phyloP scores from a whole-genome alignment of 1,139 yeast species.

The Yamadazyma aaseri region DNA sequence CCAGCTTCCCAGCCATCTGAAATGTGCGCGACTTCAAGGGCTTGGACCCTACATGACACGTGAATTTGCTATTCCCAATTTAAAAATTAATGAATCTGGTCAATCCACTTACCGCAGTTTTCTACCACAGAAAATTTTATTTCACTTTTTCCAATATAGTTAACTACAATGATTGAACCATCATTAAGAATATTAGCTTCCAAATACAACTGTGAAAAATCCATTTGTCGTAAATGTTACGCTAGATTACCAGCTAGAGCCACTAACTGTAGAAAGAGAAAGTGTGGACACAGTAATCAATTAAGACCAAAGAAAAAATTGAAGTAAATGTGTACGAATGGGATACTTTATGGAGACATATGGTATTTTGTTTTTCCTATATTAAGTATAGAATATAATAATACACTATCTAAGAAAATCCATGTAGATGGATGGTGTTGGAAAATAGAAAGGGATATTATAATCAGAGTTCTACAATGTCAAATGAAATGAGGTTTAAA shows the following conservation, averaged over 20 bases:
- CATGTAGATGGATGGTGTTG: neutral
- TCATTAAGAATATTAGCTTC: constrained; percentile 98
- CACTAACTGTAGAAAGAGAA: constrained; percentile 99
- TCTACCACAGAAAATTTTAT: constrained; percentile 7
- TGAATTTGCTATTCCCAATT: no score
- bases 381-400: neutral
- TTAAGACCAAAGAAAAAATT: constrained; percentile 99
- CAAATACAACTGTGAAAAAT: constrained; percentile 99
- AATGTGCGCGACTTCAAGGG: no score
- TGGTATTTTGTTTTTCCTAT: neutral
- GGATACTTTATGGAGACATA: neutral
- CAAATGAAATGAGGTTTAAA: no score
- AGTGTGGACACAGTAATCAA: constrained; percentile 99
- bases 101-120: no score
- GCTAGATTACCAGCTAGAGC: constrained; percentile 99
- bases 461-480: no score
- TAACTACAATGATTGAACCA: constrained; percentile 84
- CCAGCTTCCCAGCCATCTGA: no score
- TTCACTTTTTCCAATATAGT: constrained; percentile 8
- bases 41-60: no score
- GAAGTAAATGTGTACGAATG: constrained; percentile 59
- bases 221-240: constrained; percentile 99
- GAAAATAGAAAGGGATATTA: no score
- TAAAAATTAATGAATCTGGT: no score
- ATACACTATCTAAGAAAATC: neutral